These are phyloP conservation scores for Arthrobotrys iridis DNA, from an alignment of 2,329 filamentous ascomycete species.

Conservation along the genomic window DNA sequence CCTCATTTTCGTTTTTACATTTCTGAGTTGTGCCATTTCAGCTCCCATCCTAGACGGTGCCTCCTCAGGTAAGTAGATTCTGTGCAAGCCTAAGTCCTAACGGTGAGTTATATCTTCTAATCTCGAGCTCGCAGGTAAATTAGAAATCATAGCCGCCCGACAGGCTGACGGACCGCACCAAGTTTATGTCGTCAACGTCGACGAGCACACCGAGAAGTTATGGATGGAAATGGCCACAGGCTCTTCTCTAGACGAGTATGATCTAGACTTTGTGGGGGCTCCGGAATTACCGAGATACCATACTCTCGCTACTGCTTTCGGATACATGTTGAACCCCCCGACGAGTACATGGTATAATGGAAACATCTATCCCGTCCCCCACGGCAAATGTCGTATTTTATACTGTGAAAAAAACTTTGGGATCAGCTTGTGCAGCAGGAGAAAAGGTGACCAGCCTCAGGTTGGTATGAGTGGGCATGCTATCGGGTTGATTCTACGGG, in stretches of 20 bases:
- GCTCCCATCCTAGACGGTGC: neutral
- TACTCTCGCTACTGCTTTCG: neutral
- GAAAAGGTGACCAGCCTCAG: neutral
- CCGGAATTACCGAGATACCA: neutral
- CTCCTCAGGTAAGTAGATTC: neutral
- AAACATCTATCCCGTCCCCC: neutral
- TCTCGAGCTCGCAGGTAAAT: neutral
- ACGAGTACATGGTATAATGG: neutral
- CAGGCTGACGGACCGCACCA: neutral
- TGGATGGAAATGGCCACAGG: neutral
- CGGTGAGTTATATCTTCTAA: neutral
- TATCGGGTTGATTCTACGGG: neutral
- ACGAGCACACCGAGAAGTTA: neutral
- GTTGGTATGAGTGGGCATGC: neutral
- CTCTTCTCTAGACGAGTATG: neutral
- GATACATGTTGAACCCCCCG: neutral
- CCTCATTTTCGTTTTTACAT: neutral
- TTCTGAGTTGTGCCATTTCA: neutral
- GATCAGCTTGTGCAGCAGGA: neutral
- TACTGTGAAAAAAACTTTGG: neutral
- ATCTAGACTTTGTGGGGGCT: neutral
- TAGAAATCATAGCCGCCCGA: neutral
- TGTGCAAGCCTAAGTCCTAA: too few relatives aligned
- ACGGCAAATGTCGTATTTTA: neutral
- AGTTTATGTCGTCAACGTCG: neutral